A percentile compares a stretch with the other conserved stretches of the same genome.
phyloP scores from a whole-genome alignment of 2,329 filamentous ascomycete species.

The Akanthomyces dipterigenus region DNA sequence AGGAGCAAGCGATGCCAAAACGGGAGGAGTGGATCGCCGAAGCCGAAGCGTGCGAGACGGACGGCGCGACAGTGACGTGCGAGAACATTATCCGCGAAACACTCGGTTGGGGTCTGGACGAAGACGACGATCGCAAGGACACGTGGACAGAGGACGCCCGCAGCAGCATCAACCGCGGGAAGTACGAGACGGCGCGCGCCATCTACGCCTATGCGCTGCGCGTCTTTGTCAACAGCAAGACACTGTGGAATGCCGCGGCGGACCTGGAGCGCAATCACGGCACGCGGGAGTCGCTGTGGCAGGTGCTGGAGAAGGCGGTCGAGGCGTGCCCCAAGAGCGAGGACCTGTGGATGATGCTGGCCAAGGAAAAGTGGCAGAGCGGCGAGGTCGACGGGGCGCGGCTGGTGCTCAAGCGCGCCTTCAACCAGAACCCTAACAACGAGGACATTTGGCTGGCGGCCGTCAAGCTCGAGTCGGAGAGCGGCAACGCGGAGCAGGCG shows the following conservation, averaged over 20 bases:
- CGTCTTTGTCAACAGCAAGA: conserved; percentile 81
- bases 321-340: conserved; percentile 89
- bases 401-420: conserved; percentile 77
- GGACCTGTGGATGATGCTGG: conserved; percentile 91
- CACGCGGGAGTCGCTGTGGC: conserved; percentile 72
- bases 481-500: conserved; percentile 73
- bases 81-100: conserved; percentile 88
- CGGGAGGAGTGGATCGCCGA: conserved; percentile 95
- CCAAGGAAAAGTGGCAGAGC: conserved; percentile 87
- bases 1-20: conserved; percentile 93
- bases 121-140: conserved; percentile 93
- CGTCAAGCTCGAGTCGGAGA: conserved; percentile 92
- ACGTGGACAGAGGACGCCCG: conserved; percentile 94
- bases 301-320: conserved; percentile 84
- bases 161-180: conserved; percentile 70
- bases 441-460: conserved; percentile 97
- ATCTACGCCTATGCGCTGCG: conserved; percentile 89
- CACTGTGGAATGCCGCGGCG: conserved; percentile 82
- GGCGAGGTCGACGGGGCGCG: conserved; percentile 84
- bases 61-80: conserved; percentile 81
- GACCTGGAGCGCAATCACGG: conserved; percentile 90
- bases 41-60: conserved; percentile 89
- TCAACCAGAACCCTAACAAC: conserved; percentile 92
- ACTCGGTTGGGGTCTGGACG: conserved; percentile 85
- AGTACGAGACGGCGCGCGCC: conserved; percentile 83